These are phyloP conservation scores for Phytopythium sindhum DNA, from an alignment of 352 stramenopile genomes.

Conservation along the genomic window DNA sequence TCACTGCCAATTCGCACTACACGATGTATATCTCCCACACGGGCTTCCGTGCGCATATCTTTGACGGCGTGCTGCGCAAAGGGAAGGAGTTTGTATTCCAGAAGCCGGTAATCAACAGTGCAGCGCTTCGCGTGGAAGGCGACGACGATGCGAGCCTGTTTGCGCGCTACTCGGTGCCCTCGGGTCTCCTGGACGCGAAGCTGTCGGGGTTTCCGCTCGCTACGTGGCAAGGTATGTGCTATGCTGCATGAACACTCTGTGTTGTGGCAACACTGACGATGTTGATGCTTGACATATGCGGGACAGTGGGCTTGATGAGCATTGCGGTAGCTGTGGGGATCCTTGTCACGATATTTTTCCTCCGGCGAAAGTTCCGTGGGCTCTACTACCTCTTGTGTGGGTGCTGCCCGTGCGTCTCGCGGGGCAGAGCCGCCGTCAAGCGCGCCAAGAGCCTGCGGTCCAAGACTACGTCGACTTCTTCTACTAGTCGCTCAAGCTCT, in stretches of 20 bases:
- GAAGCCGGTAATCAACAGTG: slow-evolving; percentile 20
- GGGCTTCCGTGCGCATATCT: slow-evolving; percentile 46
- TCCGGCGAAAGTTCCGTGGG: slow-evolving; percentile 35
- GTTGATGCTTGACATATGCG: not conserved
- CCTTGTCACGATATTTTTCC: slow-evolving; percentile 42
- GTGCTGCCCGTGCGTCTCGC: slow-evolving; percentile 2
- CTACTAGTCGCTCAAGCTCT: slow-evolving; percentile 16
- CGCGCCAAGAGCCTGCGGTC: slow-evolving; percentile 8
- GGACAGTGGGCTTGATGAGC: slow-evolving; percentile 42
- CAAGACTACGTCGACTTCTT: slow-evolving; percentile 1
- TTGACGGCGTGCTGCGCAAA: slow-evolving; percentile 40
- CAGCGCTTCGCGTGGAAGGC: slow-evolving; percentile 21
- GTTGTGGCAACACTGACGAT: not conserved
- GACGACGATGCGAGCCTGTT: slow-evolving; percentile 27
- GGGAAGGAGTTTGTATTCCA: slow-evolving; percentile 27
- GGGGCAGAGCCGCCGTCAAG: slow-evolving; percentile 8
- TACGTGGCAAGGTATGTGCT: slow-evolving; percentile 48
- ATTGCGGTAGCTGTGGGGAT: slow-evolving; percentile 50
- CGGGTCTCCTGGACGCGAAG: slow-evolving; percentile 18
- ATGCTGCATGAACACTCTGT: not conserved
- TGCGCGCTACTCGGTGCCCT: slow-evolving; percentile 27
- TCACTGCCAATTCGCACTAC: slow-evolving; percentile 30
- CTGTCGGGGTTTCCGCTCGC: slow-evolving; percentile 42
- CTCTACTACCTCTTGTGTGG: slow-evolving; percentile 8
- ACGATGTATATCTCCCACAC: slow-evolving; percentile 62